Conservation (phyloP, 2,329 filamentous ascomycete genomes). For the Penicillium thymicola region DNA sequence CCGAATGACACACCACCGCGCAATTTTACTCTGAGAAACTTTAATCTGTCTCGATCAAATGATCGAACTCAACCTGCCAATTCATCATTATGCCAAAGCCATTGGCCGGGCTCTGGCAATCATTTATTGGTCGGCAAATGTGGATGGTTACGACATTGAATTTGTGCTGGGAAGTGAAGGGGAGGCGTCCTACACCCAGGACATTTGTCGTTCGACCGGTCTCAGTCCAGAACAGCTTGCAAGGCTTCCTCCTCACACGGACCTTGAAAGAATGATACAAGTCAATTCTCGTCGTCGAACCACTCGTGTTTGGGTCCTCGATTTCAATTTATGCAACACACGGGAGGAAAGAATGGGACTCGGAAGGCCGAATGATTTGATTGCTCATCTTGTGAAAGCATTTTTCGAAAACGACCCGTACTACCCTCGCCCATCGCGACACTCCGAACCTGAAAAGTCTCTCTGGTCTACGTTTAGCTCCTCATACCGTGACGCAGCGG, state of each 20-base stretch:
- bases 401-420: slow-evolving; percentile 13
- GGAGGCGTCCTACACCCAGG: not conserved
- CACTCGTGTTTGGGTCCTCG: not conserved
- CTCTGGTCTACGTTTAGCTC: slow-evolving; percentile 4
- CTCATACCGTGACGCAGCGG: not conserved
- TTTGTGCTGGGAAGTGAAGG: slow-evolving; percentile 13
- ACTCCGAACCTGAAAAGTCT: not conserved
- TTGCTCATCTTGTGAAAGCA: slow-evolving; percentile 1
- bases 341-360: not conserved
- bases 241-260: not conserved
- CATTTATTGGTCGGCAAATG: slow-evolving; percentile 10
- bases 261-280: not conserved
- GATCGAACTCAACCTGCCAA: slow-evolving; percentile 7
- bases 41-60: slow-evolving; percentile 12
- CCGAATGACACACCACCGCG: not conserved
- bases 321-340: slow-evolving; percentile 7
- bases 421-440: slow-evolving; percentile 2
- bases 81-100: not conserved
- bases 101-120: slow-evolving; percentile 9
- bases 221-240: not conserved
- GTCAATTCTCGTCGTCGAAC: not conserved
- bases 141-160: slow-evolving; percentile 14
- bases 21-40: slow-evolving; percentile 13
- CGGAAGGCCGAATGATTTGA: not conserved
- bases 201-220: not conserved